Base-by-base conservation (phyloP, 768 basidiomycete genomes). In the Kwoniella heveanensis region DNA sequence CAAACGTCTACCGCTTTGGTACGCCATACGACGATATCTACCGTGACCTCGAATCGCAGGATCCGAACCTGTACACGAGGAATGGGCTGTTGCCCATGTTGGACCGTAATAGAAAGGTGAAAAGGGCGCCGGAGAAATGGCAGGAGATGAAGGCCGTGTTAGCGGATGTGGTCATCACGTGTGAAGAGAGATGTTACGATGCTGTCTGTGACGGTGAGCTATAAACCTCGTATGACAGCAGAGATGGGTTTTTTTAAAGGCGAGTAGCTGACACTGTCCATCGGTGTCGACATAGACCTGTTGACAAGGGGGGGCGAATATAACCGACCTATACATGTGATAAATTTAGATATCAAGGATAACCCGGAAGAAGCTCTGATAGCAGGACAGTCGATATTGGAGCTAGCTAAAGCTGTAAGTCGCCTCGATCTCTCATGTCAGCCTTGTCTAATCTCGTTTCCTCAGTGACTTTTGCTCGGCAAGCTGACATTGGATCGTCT, bases 281-380 rank as follows among this genome's bases (percentile, higher is more conserved):
- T 9, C 15, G 8, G 17, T 44, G 10, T 7, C 19, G 3, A 19
- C 5, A 15, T 63, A 80, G 96, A 99, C 81, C 82, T 99, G 15
- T 83, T 98, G 62, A 81, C 84, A 30, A 86, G 91, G 69, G 93
- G 92, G 27, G 91, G 96, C 3, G 94, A 98, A 61, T 88, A 87
- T 75, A 97, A 92, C 82, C 88, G 88, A 64, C 90, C 94, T 1
- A 92, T 98, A 19, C 96, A 99, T 80, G 80, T 99, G 47, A 91
- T 99, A 74, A 99, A 99, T 80, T 86, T 98, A 65, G 96, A 99
- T 77, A 98, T 98, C 81, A 96, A 91, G 82, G 96, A 99, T 81
- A 98, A 96, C 76, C 94, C 97, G 72, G 96, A 98, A 83, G 96
- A 99, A 80, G 96, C 96, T 0, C 83, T 90, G 51, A 92, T 97